Percentiles rank a stretch among this genome's conserved stretches.
These are phyloP conservation scores for Sarocladiaceae sp. DNA, from an alignment of 2,329 filamentous ascomycete genomes.

Conservation along the genomic window DNA sequence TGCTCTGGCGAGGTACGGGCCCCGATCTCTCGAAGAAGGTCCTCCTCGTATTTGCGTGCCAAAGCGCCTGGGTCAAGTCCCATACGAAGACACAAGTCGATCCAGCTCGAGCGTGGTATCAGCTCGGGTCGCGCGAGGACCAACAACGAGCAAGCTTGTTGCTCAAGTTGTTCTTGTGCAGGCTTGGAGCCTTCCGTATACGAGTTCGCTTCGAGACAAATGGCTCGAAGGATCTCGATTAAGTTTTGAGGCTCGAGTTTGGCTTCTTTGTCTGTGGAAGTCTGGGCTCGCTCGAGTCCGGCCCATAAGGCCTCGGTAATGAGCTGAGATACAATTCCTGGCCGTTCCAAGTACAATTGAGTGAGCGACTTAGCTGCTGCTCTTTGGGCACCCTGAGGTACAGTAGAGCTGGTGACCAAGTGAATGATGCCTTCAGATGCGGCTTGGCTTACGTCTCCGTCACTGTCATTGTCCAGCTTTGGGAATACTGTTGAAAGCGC, in stretches of 20 bases:
- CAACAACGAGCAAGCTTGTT: conserved; percentile 71
- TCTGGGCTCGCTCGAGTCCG: conserved; percentile 66
- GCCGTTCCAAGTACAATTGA: conserved; percentile 56
- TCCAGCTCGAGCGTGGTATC: conserved; percentile 79
- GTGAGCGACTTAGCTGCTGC: conserved; percentile 60
- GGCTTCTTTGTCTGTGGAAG: conserved; percentile 68
- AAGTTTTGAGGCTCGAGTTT: conserved; percentile 64
- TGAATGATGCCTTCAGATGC: conserved; percentile 90
- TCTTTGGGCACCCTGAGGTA: conserved; percentile 60
- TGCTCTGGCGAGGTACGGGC: conserved; percentile 42
- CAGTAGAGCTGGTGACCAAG: conserved; percentile 58
- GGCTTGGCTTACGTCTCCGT: conserved; percentile 50
- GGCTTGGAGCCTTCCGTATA: conserved; percentile 28
- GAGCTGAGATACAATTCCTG: conserved; percentile 54
- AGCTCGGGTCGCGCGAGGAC: conserved; percentile 76
- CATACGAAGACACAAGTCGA: conserved; percentile 76
- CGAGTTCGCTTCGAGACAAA: conserved; percentile 55
- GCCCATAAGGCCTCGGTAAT: conserved; percentile 74
- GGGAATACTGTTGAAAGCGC: conserved; percentile 62
- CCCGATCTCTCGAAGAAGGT: conserved; percentile 65
- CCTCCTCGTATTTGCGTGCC: conserved; percentile 57
- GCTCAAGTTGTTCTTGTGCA: conserved; percentile 46
- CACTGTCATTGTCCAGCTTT: conserved; percentile 45
- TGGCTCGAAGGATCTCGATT: conserved; percentile 54
- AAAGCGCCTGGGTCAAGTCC: conserved; percentile 80